Evolutionary conservation across 345 rosid genomes (phyloP), one percentile per base, ranked within the genome.

Genomic region (Viola odorata): DNA sequence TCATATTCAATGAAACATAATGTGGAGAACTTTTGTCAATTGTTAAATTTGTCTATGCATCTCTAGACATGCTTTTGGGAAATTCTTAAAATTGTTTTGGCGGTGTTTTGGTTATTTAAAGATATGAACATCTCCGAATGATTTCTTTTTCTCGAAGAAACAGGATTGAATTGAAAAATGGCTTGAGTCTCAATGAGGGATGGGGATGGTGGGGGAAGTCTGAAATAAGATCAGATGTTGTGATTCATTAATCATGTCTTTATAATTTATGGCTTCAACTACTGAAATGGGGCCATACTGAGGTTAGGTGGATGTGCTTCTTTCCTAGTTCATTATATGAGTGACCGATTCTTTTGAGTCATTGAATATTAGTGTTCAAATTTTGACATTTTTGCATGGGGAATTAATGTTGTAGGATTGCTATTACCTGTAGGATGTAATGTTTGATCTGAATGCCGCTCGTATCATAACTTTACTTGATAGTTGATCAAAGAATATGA

Each of bases 1-100:
- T 61, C 13, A 12, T 38, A 37, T 71, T 60, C 45, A 51, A 39
- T 58, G 45, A 15, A 59, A 14, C 54, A 16, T 15, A 14, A 41
- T 41, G 23, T 47, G 54, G 50, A 16, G 40, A 41, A 41, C 55
- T n/a, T 67, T 65, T 54, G 13, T 44, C 52, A 45, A 15, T 53
- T 56, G 17, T 45, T 59, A 37, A 12, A 44, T 37, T 48, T 51
- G 44, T 13, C 36, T 62, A 49, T 44, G 53, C 52, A 14, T 14
- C 57, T 52, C 50, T 60, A 7, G 53, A 54, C 38, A 15, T 12
- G 45, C 37, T 44, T 13, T n/a, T n/a, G n/a, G n/a, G n/a, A n/a
- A n/a, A n/a, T n/a, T n/a, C n/a, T n/a, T n/a, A n/a, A n/a, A n/a
- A n/a, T n/a, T n/a, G n/a, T n/a, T n/a, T n/a, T n/a, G n/a, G n/a